phyloP scores from a whole-genome alignment of 2,329 filamentous ascomycete species.

The Xylaria polymorpha region DNA sequence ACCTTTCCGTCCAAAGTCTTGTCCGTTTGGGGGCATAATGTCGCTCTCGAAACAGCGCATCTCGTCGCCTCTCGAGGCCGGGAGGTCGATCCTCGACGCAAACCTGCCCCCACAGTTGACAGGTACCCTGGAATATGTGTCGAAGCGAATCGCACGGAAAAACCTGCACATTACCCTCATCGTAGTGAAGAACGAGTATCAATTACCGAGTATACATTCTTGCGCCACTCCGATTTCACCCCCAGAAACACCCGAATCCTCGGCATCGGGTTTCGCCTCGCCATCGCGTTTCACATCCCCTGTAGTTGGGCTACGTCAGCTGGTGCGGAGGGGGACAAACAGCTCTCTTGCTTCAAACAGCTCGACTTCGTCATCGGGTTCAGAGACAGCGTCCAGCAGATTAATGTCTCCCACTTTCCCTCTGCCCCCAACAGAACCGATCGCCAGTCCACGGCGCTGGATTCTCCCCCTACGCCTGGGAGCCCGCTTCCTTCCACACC shows the following conservation, averaged over 20 bases:
- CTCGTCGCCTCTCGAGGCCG: conserved; percentile 72
- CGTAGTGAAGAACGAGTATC: conserved; percentile 66
- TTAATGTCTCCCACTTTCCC: conserved; percentile 42
- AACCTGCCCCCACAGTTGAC: conserved; percentile 67
- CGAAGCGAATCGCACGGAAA: conserved; percentile 66
- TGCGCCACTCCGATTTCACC: conserved; percentile 50
- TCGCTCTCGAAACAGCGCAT: conserved; percentile 66
- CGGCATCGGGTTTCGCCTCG: conserved; percentile 48
- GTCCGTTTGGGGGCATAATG: conserved; percentile 38
- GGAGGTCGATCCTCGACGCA: conserved; percentile 67
- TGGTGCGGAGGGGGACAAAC: conserved; percentile 55
- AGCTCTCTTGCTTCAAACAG: conserved; percentile 49
- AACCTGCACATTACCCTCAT: conserved; percentile 68
- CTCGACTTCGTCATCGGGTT: conserved; percentile 37
- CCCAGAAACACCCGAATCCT: conserved; percentile 48
- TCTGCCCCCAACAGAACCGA: conserved; percentile 38
- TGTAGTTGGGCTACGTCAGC: conserved; percentile 53
- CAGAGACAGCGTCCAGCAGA: conserved; percentile 37
- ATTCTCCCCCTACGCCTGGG: conserved; percentile 51
- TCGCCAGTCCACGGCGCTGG: conserved; percentile 46
- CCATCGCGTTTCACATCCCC: conserved; percentile 50
- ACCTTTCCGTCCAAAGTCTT: conserved; percentile 14
- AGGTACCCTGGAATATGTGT: conserved; percentile 68
- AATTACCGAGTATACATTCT: conserved; percentile 58
- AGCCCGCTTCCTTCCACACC: conserved; percentile 62